phyloP scores from a whole-genome alignment of 2,329 filamentous ascomycete genomes.

The Colletotrichum endophyticum region DNA sequence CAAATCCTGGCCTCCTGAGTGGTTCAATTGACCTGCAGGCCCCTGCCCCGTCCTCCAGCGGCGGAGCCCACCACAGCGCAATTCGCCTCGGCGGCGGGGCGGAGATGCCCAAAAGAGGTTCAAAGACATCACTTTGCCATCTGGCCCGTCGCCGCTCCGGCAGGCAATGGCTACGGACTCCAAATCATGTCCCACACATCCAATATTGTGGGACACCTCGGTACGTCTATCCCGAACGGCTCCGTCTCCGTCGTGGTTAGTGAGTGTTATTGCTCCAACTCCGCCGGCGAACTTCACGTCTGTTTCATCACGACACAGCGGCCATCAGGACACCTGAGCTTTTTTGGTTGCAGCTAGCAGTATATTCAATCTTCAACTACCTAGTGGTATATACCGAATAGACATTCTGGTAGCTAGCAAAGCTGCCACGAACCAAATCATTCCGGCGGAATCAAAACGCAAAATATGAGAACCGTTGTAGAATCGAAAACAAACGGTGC shows the following conservation, averaged over 20 bases:
- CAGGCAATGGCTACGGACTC: not conserved
- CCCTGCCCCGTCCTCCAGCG: not conserved
- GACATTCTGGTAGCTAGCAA: not conserved
- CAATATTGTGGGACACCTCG: not conserved
- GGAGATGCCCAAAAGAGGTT: conserved; percentile 21
- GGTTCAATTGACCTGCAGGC: not conserved
- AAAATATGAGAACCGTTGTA: conserved; percentile 10
- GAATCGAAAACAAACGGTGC: conserved; percentile 17
- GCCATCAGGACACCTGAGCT: not conserved
- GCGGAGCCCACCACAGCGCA: not conserved
- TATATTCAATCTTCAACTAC: conserved; percentile 12
- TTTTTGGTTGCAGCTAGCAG: conserved; percentile 2
- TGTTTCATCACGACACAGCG: not conserved
- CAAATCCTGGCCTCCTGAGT: not conserved
- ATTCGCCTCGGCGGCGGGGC: conserved; percentile 4
- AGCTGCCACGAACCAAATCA: not conserved
- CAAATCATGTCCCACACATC: not conserved
- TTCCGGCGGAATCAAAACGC: not conserved
- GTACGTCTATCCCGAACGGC: not conserved
- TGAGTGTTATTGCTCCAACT: not conserved
- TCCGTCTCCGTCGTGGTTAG: not conserved
- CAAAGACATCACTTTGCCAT: not conserved
- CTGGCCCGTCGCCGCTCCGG: conserved; percentile 1
- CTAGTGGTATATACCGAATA: not conserved
- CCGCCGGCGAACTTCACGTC: not conserved